A percentile compares a stretch with the other conserved stretches of the same genome.
phyloP scores from a whole-genome alignment of 192 early-diverging fungal genomes.

The Jimgerdemannia lactiflua region DNA sequence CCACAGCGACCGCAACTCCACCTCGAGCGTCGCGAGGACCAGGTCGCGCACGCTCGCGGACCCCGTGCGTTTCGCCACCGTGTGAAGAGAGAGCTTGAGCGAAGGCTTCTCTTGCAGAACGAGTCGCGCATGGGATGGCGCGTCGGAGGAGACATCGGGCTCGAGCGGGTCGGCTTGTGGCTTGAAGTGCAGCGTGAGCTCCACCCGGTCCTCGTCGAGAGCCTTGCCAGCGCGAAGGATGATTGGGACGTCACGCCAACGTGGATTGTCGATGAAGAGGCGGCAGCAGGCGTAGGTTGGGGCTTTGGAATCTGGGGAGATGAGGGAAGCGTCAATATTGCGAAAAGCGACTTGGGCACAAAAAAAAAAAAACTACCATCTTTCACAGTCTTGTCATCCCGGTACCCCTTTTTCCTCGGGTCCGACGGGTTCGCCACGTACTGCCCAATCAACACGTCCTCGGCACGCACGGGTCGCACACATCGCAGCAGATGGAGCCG shows the following conservation, averaged over 20 bases:
- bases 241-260: slow-evolving; percentile 92
- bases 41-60: neutral
- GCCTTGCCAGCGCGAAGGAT: slow-evolving; percentile 87
- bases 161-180: slow-evolving; percentile 74
- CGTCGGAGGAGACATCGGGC: neutral
- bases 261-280: slow-evolving; percentile 88
- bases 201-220: slow-evolving; percentile 87
- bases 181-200: slow-evolving; percentile 94
- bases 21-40: neutral
- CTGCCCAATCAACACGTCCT: slow-evolving; percentile 90
- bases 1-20: neutral
- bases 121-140: neutral
- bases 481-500: slow-evolving; percentile 87
- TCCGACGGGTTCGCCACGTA: slow-evolving; percentile 74
- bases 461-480: slow-evolving; percentile 72
- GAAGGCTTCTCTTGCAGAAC: neutral
- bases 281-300: slow-evolving; percentile 92
- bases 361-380: slow-evolving; percentile 53
- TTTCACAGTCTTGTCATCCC: slow-evolving; percentile 84
- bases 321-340: neutral
- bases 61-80: neutral
- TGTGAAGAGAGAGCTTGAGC: neutral
- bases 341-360: no score
- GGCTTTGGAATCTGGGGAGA: slow-evolving; percentile 20
- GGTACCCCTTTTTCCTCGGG: slow-evolving; percentile 82